phyloP scores from a whole-genome alignment of 1,139 yeast genomes.

The Lodderomyces metapsilosis region DNA sequence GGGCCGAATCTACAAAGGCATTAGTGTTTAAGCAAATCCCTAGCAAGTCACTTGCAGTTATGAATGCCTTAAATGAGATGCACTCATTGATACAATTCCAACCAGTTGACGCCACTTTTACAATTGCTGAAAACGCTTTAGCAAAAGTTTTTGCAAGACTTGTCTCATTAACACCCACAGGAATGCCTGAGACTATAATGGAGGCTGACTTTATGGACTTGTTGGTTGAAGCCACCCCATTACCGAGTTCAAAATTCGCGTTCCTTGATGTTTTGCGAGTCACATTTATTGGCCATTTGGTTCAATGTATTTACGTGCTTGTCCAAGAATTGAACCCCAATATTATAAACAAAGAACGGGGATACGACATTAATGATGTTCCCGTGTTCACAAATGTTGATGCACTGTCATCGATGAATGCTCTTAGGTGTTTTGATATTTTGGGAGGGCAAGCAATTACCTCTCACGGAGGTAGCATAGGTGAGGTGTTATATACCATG shows the following conservation, averaged over 20 bases:
- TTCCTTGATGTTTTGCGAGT: slow-evolving; percentile 41
- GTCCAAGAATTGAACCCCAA: slow-evolving; percentile 23
- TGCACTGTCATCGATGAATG: slow-evolving; percentile 18
- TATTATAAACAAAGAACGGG: slow-evolving; percentile 22
- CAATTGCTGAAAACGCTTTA: not conserved
- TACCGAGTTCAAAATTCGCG: slow-evolving; percentile 35
- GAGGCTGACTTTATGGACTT: slow-evolving; percentile 56
- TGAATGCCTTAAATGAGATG: slow-evolving; percentile 55
- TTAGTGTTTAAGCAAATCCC: slow-evolving; percentile 59
- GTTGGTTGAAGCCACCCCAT: slow-evolving; percentile 47
- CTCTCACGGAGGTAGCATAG: slow-evolving; percentile 23
- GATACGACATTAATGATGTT: slow-evolving; percentile 31
- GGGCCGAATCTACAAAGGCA: slow-evolving; percentile 37
- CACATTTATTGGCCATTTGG: slow-evolving; percentile 40
- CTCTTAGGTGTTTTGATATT: slow-evolving; percentile 17
- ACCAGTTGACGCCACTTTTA: not conserved
- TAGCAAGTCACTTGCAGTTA: slow-evolving; percentile 53
- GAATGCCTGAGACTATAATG: slow-evolving; percentile 27
- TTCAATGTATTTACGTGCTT: slow-evolving; percentile 32
- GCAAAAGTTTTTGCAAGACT: slow-evolving; percentile 37
- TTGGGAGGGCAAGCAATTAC: slow-evolving; percentile 13
- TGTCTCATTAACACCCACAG: slow-evolving; percentile 27
- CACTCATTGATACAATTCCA: slow-evolving; percentile 26
- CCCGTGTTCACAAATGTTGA: slow-evolving; percentile 27
- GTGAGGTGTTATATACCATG: slow-evolving; percentile 51